phyloP scores from a whole-genome alignment of 2,329 filamentous ascomycete genomes.

The Exophiala oligosperma region DNA sequence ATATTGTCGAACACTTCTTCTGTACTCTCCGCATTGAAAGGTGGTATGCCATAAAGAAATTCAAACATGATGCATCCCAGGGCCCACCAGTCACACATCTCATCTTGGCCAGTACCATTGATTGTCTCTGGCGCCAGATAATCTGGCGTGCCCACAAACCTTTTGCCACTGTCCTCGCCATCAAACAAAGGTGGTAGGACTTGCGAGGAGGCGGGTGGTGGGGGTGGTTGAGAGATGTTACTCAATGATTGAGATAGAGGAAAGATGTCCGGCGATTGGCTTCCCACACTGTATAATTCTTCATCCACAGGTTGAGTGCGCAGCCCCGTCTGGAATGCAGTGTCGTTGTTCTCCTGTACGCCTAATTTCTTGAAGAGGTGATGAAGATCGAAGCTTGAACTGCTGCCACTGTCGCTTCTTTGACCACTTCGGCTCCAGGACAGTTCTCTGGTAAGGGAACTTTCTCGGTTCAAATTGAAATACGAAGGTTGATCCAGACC shows the following conservation, averaged over 20 bases:
- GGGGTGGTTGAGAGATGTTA: conserved; percentile 40
- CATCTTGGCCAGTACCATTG: conserved; percentile 90
- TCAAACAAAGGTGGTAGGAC: conserved; percentile 95
- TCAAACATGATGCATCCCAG: conserved; percentile 98
- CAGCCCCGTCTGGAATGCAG: conserved; percentile 37
- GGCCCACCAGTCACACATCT: conserved; percentile 99
- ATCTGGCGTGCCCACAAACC: conserved; percentile 95
- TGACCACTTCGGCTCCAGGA: conserved; percentile 71
- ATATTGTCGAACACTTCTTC: conserved; percentile 98
- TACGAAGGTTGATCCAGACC: conserved; percentile 85
- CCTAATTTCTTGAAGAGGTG: conserved; percentile 80
- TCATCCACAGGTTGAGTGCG: conserved; percentile 68
- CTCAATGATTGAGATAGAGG: conserved; percentile 62
- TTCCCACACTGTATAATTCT: conserved; percentile 67
- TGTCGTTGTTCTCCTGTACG: conserved; percentile 62
- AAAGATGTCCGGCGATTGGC: conserved; percentile 74
- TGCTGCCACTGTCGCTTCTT: conserved; percentile 84
- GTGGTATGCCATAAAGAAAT: conserved; percentile 88
- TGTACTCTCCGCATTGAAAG: conserved; percentile 86
- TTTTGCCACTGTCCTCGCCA: conserved; percentile 85
- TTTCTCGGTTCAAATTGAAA: conserved; percentile 72
- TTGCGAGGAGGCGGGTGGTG: conserved; percentile 52
- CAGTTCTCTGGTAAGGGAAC: conserved; percentile 59
- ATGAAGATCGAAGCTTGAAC: conserved; percentile 71
- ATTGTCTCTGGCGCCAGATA: conserved; percentile 97